Conservation (phyloP, 495 filamentous ascomycete genomes). For the Trichoderma gamsii region DNA sequence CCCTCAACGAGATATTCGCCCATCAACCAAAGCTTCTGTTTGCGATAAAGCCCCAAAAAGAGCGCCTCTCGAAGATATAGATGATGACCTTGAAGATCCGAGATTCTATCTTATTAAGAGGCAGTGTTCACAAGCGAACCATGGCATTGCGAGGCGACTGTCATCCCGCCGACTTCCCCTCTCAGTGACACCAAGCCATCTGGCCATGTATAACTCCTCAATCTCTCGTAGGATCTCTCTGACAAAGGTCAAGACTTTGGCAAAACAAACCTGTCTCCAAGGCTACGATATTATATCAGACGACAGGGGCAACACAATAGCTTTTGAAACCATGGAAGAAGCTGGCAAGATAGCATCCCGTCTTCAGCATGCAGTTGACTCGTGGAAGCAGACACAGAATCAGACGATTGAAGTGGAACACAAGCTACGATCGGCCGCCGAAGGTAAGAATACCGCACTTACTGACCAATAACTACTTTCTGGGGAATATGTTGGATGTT, state of each 20-base stretch:
- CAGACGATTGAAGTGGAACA: neutral
- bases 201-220: neutral
- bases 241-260: neutral
- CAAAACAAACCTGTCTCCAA: neutral
- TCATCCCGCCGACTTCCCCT: neutral
- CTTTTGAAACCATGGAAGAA: neutral
- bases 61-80: neutral
- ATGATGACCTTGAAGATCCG: neutral
- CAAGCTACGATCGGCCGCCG: neutral
- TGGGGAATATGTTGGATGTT: no score
- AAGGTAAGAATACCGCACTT: neutral
- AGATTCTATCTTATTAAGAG: conserved; percentile 5
- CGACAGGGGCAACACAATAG: neutral
- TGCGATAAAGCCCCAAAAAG: neutral
- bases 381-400: neutral
- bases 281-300: neutral
- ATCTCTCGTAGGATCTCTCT: neutral
- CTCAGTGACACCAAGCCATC: neutral
- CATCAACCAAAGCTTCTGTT: neutral
- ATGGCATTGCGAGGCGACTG: neutral
- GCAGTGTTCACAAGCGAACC: neutral
- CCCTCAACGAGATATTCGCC: neutral
- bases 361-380: neutral
- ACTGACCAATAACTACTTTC: neutral
- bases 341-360: neutral